Evolutionary conservation across 805 yeast genomes (phyloP), one percentile per base, ranked within the genome.

Genomic region (Candida parachauliodes): DNA sequence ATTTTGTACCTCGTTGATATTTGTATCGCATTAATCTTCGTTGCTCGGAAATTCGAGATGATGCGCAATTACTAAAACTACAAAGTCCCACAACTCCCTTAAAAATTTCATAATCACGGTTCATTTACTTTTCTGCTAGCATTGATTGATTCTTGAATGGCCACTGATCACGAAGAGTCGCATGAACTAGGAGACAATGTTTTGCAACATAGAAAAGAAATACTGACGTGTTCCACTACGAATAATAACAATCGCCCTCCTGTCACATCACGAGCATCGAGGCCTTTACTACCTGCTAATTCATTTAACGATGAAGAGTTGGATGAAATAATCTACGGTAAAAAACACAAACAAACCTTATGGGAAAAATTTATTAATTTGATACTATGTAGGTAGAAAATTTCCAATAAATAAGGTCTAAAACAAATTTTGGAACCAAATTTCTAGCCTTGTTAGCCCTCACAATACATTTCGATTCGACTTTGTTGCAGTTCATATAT

Each of bases 131-230:
- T n/a, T n/a, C n/a, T n/a, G n/a, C n/a, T n/a, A n/a, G n/a, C n/a
- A n/a, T n/a, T n/a, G n/a, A n/a, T 26, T 14, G 16, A 11, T 3
- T n/a, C 3, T 15, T 19, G 16, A 30, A 32, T 32, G 35, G 28
- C 22, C 11, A 16, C 28, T 16, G 21, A 22, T 32, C 17, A 24
- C 8, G 16, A 22, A 12, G 28, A 24, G 7, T 25, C 37, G 8
- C 15, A 34, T 20, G 31, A 20, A 25, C 28, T 38, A 10, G 41
- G 41, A 15, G 41, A 39, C 34, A 29, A 36, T 34, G 41, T 39
- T 20, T 26, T 34, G 18, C 25, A 20, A 10, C 37, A 34, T 34
- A 17, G 37, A 26, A 25, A 27, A 14, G 37, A 34, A 26, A 26
- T 34, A 23, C 23, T 25, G 23, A 16, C 22, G n/a, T 14, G 20